These are phyloP conservation scores for Solanum dulcamara DNA, from an alignment of 257 asterid genomes.

Conservation along the genomic window DNA sequence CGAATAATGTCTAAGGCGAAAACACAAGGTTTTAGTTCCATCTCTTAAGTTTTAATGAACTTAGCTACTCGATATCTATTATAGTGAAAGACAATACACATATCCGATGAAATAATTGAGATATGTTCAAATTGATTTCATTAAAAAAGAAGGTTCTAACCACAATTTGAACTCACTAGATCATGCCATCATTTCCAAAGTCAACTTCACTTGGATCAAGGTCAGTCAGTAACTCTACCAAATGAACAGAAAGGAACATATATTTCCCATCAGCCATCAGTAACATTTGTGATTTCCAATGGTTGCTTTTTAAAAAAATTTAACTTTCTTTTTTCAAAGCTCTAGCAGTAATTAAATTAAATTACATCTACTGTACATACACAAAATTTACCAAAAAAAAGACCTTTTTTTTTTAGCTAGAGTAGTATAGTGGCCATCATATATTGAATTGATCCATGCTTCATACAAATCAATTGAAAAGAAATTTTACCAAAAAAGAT, in stretches of 20 bases:
- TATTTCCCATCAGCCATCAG: background rate
- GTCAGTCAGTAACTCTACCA: background rate
- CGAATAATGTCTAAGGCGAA: too few species aligned
- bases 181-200: background rate
- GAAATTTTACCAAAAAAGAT: background rate
- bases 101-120: background rate
- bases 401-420: background rate
- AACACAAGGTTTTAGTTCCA: too few species aligned
- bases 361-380: background rate
- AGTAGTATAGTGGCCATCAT: background rate
- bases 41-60: background rate
- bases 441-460: background rate
- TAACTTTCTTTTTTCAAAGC: background rate
- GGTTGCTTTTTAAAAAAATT: background rate
- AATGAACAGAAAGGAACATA: background rate
- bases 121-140: background rate
- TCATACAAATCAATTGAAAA: background rate
- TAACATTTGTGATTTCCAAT: background rate
- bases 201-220: background rate
- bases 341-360: background rate
- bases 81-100: background rate
- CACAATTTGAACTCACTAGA: background rate
- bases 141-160: background rate
- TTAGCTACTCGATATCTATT: background rate
- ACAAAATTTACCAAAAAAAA: background rate